phyloP scores from a whole-genome alignment of 75 land plant species.

The Adiantum capillusveneris region DNA sequence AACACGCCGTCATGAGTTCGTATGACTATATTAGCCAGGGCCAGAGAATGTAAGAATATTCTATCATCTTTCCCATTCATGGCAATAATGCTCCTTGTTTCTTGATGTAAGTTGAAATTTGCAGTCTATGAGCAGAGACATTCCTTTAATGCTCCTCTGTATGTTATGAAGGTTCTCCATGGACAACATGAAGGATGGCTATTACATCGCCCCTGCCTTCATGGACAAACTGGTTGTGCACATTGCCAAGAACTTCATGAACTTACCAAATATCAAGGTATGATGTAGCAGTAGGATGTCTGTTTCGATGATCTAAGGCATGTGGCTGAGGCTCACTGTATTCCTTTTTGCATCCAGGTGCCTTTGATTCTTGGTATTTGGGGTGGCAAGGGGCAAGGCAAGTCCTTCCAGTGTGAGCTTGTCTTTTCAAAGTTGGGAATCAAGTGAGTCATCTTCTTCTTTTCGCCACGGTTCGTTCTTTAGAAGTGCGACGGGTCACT shows the following conservation, averaged over 20 bases:
- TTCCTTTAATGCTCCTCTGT: background rate
- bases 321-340: no score
- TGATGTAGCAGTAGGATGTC: no score
- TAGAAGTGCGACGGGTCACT: no score
- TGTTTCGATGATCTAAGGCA: no score
- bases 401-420: no score
- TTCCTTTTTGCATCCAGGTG: no score
- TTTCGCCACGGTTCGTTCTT: no score
- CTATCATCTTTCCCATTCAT: background rate
- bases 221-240: background rate
- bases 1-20: conserved; percentile 59
- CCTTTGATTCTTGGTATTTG: no score
- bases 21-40: conserved; percentile 78
- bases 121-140: background rate
- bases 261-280: conserved; percentile 78
- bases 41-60: conserved; percentile 48
- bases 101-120: background rate
- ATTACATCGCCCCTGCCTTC: background rate
- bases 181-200: background rate
- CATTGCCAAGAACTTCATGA: conserved; percentile 80
- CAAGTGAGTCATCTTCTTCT: no score
- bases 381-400: no score
- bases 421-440: no score
- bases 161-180: no score
- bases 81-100: background rate